These are phyloP conservation scores for Ceratocystis smalleyi DNA, from an alignment of 2,329 filamentous ascomycete genomes.

Conservation along the genomic window DNA sequence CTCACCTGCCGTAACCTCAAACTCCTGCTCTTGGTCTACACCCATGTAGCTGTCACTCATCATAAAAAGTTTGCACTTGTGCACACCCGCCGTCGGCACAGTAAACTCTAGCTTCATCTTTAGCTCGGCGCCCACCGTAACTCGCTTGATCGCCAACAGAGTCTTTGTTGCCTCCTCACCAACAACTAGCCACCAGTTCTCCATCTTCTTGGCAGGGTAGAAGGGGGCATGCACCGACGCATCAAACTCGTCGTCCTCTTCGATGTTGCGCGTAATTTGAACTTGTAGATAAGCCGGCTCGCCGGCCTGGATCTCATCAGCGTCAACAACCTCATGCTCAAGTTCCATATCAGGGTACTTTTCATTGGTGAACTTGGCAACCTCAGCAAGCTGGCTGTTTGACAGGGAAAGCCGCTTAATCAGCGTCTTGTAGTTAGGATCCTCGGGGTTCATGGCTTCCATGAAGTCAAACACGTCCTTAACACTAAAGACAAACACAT, in stretches of 20 bases:
- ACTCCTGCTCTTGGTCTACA: constrained; percentile 87
- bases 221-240: constrained; percentile 86
- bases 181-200: constrained; percentile 98
- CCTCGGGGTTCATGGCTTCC: constrained; percentile 94
- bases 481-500: constrained; percentile 37
- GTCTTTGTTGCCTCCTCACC: constrained; percentile 81
- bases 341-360: constrained; percentile 93
- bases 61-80: constrained; percentile 78
- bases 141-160: constrained; percentile 81
- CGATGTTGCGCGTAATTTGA: constrained; percentile 68
- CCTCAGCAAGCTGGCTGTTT: constrained; percentile 69
- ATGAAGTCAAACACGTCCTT: constrained; percentile 96
- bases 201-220: constrained; percentile 79
- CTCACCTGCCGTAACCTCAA: constrained; percentile 72
- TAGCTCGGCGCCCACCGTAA: constrained; percentile 67
- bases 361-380: constrained; percentile 88
- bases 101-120: constrained; percentile 76
- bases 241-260: constrained; percentile 54
- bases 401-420: constrained; percentile 64
- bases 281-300: constrained; percentile 70
- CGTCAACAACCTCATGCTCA: constrained; percentile 71
- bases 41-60: constrained; percentile 97
- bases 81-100: constrained; percentile 66
- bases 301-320: constrained; percentile 64
- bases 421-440: constrained; percentile 61